Evolutionary conservation across 164 flowering plant species (phyloP), one percentile per base, ranked within the genome.

Genomic region (Chimonanthus salicifolius): DNA sequence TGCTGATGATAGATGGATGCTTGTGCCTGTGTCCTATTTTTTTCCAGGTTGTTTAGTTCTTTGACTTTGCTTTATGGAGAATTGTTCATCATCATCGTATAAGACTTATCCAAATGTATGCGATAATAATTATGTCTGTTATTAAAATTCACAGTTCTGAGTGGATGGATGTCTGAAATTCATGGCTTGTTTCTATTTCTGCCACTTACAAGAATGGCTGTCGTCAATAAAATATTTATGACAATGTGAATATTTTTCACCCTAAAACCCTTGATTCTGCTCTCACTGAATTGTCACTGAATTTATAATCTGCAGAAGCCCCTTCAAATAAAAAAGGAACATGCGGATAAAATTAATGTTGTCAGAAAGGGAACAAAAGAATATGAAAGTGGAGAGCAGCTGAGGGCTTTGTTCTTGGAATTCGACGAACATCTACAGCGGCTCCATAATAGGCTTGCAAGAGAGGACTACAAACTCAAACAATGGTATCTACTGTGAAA

Each of bases 351-450:
- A 18, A 15, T 85, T 74, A 79, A 76, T 81, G 58, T 85, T 66
- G 82, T 76, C 4, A 20, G 7, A 3, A 47, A 33, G 46, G 87
- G 82, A 66, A 80, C 80, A 46, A 71, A 79, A 49, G 83, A 79
- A 69, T 85, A 74, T 78, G 47, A 16, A 20, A 78, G 6, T 46
- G 87, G 81, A 45, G 76, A 75, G 71, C 69, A 45, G 43, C 49
- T 80, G 47, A 81, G 64, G 73, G 72, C 78, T 43, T 67, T 80
- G 15, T 80, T 71, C 50, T 44, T 66, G 78, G 80, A 75, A 0
- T 85, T 83, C 44, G 45, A 63, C 5, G 54, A 58, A 33, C 84
- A 83, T 77, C 77, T 49, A 50, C 63, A 68, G 72, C 15, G 60
- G 33, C 72, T 84, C 10, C 79, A 80, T 71, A 67, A 74, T 70